Base-by-base conservation (phyloP, 768 basidiomycete genomes). In the Vararia minispora region DNA sequence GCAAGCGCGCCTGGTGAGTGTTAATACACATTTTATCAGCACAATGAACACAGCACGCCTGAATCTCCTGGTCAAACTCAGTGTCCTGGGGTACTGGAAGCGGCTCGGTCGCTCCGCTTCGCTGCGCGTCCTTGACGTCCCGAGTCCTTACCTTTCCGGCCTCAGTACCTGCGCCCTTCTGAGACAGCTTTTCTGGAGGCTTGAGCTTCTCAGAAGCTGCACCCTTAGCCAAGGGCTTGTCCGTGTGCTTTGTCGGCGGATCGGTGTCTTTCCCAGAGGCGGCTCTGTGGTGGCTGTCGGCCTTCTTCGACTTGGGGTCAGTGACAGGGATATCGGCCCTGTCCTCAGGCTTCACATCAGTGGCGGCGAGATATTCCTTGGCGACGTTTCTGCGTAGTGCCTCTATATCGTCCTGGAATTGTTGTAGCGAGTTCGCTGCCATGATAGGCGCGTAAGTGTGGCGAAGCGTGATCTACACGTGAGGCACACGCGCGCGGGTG, bases 331-430 rank as follows among this genome's bases (percentile, higher is more conserved):
- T 72, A 40, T 65, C 50, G 42, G 28, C 51, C 35, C 45, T 24
- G 17, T 52, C 51, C 35, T 52, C 50, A 28, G 50, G 50, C 45
- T 47, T 53, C 27, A 47, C 44, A 32, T 48, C 32, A 44, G 60
- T 52, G 54, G 50, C 54, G 42, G 48, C 33, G 21, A 54, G 45
- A 11, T 64, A 63, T 8, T 84, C 77, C 56, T 71, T 83, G 22
- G 68, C 60, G 31, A 74, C 60, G 58, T 85, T 81, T 35, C 77
- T 72, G 48, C 76, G 74, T 50, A 86, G 80, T 47, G 81, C 73
- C 44, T 86, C 77, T 44, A 87, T 88, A 59, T 85, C 82, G 50
- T 59, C 69, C 57, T 88, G 84, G 49, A 80, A 79, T 12, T 67
- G 68, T 27, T 72, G 69, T 48, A 78, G 58, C 39, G 62, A 72